A percentile compares a stretch with the other conserved stretches of the same genome.
Evolutionary conservation across 805 yeast species (phyloP).

Genomic region (Wickerhamomyces xylosicus): DNA sequence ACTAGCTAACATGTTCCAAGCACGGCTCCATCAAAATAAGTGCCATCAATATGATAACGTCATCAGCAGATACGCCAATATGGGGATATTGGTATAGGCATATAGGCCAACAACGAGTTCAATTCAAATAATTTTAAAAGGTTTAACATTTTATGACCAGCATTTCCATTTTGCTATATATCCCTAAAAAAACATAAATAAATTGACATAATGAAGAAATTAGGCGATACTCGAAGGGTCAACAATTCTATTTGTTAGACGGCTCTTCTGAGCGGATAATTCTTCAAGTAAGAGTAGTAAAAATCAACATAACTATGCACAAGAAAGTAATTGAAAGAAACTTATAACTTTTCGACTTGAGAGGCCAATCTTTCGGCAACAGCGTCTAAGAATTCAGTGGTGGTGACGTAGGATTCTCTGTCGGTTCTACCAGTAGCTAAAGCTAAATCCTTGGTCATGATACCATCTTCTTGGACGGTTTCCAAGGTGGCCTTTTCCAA

Average conservation of each 20-base stretch:
- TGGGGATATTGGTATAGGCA: no score
- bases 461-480: slow-evolving; percentile 63
- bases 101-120: no score
- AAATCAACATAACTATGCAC: no score
- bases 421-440: slow-evolving; percentile 55
- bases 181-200: slow-evolving; percentile 2
- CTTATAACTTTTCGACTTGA: slow-evolving; percentile 18
- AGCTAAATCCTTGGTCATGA: slow-evolving; percentile 80
- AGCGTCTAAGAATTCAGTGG: slow-evolving; percentile 69
- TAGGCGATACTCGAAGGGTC: background rate
- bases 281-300: no score
- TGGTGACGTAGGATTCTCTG: slow-evolving; percentile 56
- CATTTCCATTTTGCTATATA: slow-evolving; percentile 18
- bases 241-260: slow-evolving; percentile 5
- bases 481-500: slow-evolving; percentile 62
- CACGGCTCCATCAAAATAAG: no score
- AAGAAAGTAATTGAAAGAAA: background rate
- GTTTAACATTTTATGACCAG: slow-evolving; percentile 13
- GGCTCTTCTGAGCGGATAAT: background rate
- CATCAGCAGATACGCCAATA: no score
- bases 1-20: background rate
- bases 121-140: background rate
- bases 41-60: no score
- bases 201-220: background rate
- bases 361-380: slow-evolving; percentile 49